Percentiles rank a stretch among this genome's conserved stretches.
These are phyloP conservation scores for Barnettozyma californica DNA, from an alignment of 805 yeast species.

Conservation along the genomic window DNA sequence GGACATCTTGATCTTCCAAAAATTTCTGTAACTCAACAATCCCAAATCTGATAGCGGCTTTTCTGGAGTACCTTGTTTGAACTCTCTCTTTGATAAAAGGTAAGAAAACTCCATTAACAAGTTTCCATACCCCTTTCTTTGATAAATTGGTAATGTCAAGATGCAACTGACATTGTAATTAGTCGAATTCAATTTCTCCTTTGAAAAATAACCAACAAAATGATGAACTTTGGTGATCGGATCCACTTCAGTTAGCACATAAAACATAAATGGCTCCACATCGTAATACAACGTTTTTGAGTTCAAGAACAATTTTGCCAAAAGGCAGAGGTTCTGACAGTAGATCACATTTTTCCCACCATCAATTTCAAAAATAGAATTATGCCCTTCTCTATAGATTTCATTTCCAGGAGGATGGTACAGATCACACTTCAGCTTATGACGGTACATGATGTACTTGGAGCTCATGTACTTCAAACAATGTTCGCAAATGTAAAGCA, in stretches of 20 bases:
- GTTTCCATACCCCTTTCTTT: conserved; percentile 85
- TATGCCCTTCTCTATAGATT: conserved; percentile 68
- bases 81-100: conserved; percentile 66
- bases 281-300: conserved; percentile 91
- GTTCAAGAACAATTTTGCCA: conserved; percentile 84
- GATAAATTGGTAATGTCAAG: conserved; percentile 81
- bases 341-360: conserved; percentile 78
- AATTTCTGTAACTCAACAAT: conserved; percentile 74
- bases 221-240: conserved; percentile 44
- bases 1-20: conserved; percentile 73
- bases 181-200: conserved; percentile 68
- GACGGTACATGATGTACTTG: conserved; percentile 62
- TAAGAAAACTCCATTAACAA: conserved; percentile 88
- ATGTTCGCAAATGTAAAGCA: conserved; percentile 73
- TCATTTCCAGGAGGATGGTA: conserved; percentile 88
- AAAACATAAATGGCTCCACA: conserved; percentile 92
- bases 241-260: conserved; percentile 71
- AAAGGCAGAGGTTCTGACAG: conserved; percentile 84
- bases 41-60: conserved; percentile 91
- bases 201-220: conserved; percentile 92
- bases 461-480: conserved; percentile 79
- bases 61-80: conserved; percentile 87
- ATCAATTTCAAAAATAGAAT: conserved; percentile 85
- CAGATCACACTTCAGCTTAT: conserved; percentile 65
- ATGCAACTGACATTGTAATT: conserved; percentile 88